Base-by-base conservation (phyloP, 2,329 filamentous ascomycete species). In the Lachnellula arida region DNA sequence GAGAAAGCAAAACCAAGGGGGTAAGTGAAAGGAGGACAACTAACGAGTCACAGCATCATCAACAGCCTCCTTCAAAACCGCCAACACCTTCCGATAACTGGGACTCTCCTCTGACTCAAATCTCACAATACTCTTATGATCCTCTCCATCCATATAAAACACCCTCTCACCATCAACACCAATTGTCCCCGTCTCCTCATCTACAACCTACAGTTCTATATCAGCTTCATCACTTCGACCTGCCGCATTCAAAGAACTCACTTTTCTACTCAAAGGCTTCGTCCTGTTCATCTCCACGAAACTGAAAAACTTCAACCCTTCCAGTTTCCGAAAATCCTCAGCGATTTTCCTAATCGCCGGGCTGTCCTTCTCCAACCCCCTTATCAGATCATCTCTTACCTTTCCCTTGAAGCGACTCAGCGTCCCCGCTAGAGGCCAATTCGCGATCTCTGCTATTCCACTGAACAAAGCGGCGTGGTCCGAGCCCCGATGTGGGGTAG, bases 401-500 rank as follows among this genome's bases (percentile, higher is more conserved):
- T 23, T 25, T 2, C 51, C 55, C n/a, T 22, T 47, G 4, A 57
- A 50, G 17, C 50, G 32, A 11, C 47, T 46, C 11, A 56, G 53
- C 11, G 46, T 49, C 15, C 7, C 44, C 9, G 19, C 35, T 5
- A 44, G 25, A 3, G 46, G 28, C 8, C 46, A 7, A 17, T 42
- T 57, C 14, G 17, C n/a, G 1, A 54, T 32, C 1, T 23, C 46
- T 2, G 51, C 54, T 35, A 52, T 46, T 11, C 14, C 22, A 4
- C 22, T 46, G 1, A 49, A 23, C 32, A 53, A 34, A 17, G 40
- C 48, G 9, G 61, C 51, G 23, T 46, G 25, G 28, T 71, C 61
- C 2, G 68, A 68, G 0, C 69, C 70, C 19, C 68, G 60, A 39
- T 75, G 73, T 17, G 73, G 73, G 1, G 72, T 74, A 0, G 66